These are phyloP conservation scores for Sclerotinia glacialis DNA, from an alignment of 2,329 filamentous ascomycete genomes.

Conservation along the genomic window DNA sequence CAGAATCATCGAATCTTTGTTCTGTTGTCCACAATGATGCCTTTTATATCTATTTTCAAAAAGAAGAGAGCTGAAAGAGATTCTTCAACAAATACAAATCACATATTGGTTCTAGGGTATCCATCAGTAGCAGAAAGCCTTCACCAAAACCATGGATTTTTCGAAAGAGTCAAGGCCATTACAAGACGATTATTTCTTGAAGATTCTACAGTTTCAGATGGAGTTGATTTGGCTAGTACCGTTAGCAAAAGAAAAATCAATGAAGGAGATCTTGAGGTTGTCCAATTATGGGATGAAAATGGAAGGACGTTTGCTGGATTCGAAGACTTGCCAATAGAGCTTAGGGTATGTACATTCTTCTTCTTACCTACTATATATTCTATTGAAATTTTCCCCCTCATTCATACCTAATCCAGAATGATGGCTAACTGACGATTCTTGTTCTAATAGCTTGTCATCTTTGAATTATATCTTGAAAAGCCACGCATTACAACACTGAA, in stretches of 20 bases:
- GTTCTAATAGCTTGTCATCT: neutral
- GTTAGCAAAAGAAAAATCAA: neutral
- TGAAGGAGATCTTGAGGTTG: neutral
- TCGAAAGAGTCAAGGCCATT: neutral
- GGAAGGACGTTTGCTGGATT: neutral
- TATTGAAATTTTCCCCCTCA: accelerated
- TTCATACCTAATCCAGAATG: neutral
- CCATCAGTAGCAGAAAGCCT: neutral
- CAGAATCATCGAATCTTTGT: neutral
- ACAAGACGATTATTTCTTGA: neutral
- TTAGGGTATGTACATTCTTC: neutral
- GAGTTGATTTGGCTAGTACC: neutral
- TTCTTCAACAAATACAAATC: too few relatives aligned
- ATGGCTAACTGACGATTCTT: neutral
- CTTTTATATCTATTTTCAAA: neutral
- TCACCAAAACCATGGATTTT: neutral
- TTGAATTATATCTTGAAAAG: neutral
- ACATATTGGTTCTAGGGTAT: neutral
- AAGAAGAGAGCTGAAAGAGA: neutral
- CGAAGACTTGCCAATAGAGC: neutral
- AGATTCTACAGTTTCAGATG: neutral
- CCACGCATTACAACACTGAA: neutral
- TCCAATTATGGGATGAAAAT: neutral
- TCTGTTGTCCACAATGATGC: neutral
- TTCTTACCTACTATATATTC: accelerated